Conservation (phyloP, 2,329 filamentous ascomycete species). For the Metarhizium rileyi region DNA sequence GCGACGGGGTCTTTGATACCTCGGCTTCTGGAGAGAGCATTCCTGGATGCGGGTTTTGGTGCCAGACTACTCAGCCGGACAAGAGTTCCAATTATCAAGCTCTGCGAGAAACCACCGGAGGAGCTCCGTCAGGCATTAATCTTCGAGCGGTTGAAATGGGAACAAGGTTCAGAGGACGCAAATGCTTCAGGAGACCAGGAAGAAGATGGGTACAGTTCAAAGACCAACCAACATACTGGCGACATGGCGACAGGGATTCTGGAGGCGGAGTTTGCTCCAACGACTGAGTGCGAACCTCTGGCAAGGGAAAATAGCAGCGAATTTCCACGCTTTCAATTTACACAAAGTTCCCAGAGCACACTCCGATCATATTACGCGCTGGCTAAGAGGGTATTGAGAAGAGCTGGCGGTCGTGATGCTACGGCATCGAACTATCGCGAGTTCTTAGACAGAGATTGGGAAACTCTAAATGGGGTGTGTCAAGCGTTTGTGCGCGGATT, state of each 20-base stretch:
- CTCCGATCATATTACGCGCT: slow-evolving; percentile 36
- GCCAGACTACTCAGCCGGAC: slow-evolving; percentile 70
- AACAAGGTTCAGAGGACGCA: slow-evolving; percentile 35
- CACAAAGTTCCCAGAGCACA: slow-evolving; percentile 31
- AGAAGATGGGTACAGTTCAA: slow-evolving; percentile 6
- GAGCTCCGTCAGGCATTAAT: slow-evolving; percentile 51
- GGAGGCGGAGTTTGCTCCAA: slow-evolving; percentile 6
- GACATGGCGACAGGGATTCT: background rate
- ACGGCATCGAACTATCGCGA: slow-evolving; percentile 34
- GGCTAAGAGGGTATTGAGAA: slow-evolving; percentile 40
- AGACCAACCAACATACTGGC: slow-evolving; percentile 9
- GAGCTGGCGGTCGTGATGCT: slow-evolving; percentile 39
- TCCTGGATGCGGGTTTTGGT: slow-evolving; percentile 63
- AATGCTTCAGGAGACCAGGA: slow-evolving; percentile 27
- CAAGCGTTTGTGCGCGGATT: slow-evolving; percentile 46
- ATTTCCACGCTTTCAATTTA: slow-evolving; percentile 23
- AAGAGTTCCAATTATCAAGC: slow-evolving; percentile 77
- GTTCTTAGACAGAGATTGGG: slow-evolving; percentile 34
- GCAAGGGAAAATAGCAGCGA: slow-evolving; percentile 7
- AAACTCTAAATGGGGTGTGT: slow-evolving; percentile 41
- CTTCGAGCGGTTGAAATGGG: slow-evolving; percentile 62
- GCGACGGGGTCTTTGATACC: slow-evolving; percentile 54
- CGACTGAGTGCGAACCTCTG: slow-evolving; percentile 14
- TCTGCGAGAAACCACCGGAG: slow-evolving; percentile 62
- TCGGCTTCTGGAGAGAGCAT: slow-evolving; percentile 62